Evolutionary conservation across 192 early-diverging fungal species (phyloP).

Genomic region (Polychytrium aggregatum): DNA sequence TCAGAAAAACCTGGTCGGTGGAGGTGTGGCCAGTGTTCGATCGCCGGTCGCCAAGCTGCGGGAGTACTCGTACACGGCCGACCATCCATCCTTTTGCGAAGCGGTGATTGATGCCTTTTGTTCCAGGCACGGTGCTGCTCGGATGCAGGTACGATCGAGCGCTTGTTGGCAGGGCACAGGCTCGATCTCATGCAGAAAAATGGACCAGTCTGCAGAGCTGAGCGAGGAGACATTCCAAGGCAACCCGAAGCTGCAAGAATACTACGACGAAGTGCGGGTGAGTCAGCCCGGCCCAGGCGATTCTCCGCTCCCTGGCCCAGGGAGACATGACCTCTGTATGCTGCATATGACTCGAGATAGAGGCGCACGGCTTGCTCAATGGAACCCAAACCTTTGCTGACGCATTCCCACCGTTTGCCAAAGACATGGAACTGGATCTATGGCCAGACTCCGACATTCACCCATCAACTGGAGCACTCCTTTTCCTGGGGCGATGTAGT

Average conservation of each 20-base stretch:
- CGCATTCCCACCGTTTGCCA: too few relatives aligned
- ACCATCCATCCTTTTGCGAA: conserved; percentile 73
- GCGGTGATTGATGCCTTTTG: conserved; percentile 62
- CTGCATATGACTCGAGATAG: neutral
- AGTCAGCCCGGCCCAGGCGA: neutral
- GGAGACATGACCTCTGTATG: too few relatives aligned
- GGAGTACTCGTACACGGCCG: conserved; percentile 69
- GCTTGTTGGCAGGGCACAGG: conserved; percentile 6
- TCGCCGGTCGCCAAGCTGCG: conserved; percentile 75
- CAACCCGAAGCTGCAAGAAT: conserved; percentile 17
- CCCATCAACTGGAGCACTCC: conserved; percentile 13
- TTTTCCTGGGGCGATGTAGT: conserved; percentile 20
- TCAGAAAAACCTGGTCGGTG: conserved; percentile 54
- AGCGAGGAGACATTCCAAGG: conserved; percentile 5
- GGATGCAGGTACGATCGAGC: conserved; percentile 10
- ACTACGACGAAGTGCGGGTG: conserved; percentile 31
- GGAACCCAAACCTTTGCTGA: neutral
- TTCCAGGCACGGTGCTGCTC: conserved; percentile 33
- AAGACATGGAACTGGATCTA: conserved; percentile 80
- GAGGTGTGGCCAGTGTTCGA: conserved; percentile 84
- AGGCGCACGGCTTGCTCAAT: neutral
- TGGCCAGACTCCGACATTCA: conserved; percentile 86
- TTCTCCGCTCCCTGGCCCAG: conserved; percentile 1
- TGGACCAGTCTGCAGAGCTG: conserved; percentile 21
- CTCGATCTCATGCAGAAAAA: conserved; percentile 12